Conservation (phyloP, 2,329 filamentous ascomycete species). For the Thielaviopsis populi region DNA sequence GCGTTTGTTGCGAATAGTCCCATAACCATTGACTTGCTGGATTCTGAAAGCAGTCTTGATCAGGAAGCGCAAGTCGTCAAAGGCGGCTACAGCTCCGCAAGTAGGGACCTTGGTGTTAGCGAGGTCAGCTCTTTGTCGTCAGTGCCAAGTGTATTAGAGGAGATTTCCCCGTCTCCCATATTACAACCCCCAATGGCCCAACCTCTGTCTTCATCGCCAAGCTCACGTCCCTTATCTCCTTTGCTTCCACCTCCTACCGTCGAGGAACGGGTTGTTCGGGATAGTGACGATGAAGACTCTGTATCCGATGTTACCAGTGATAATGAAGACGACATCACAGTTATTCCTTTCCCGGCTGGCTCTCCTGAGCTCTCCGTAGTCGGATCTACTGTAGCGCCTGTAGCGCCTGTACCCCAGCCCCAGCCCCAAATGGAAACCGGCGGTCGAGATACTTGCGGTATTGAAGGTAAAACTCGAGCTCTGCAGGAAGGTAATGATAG, state of each 20-base stretch:
- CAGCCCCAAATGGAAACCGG: neutral
- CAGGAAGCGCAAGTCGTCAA: neutral
- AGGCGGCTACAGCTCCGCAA: neutral
- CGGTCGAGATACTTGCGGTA: neutral
- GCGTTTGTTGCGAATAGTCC: neutral
- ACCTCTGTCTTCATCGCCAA: neutral
- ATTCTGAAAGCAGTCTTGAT: neutral
- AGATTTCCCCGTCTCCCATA: neutral
- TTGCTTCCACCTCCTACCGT: neutral
- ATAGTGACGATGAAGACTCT: neutral
- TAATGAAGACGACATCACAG: neutral
- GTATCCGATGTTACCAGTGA: constrained; percentile 3
- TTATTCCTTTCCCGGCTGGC: neutral
- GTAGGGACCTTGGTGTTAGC: neutral
- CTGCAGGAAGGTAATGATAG: neutral
- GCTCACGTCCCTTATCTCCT: neutral
- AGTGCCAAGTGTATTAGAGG: neutral
- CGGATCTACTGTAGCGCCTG: neutral
- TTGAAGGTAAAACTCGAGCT: neutral
- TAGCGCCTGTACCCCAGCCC: neutral
- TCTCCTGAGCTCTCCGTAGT: neutral
- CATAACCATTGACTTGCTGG: neutral
- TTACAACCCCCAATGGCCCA: neutral
- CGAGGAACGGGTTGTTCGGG: neutral
- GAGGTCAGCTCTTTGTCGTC: neutral